Base-by-base conservation (phyloP, 1,284 basidiomycete genomes). In the Coniferiporia sulphurascens region DNA sequence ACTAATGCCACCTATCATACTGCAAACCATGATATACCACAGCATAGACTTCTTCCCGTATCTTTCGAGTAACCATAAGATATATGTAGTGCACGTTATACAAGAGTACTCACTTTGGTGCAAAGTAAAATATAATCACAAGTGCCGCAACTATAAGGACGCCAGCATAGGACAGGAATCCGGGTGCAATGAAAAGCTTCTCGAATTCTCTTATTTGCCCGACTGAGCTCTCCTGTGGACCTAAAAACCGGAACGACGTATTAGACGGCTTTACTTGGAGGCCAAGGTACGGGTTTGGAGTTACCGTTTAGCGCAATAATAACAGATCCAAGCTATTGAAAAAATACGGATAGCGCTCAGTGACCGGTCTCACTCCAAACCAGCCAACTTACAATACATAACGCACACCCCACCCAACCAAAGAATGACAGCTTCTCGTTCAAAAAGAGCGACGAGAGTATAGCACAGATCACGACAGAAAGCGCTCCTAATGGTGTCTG, bases 1-100 rank as follows among this genome's bases (percentile, higher is more conserved):
- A 59, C 79, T 82, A 48, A 89, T 76, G 0, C 86, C 86, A 27
- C 86, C 86, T 59, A 87, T 85, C 62, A 88, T 74, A 55, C 79
- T 82, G 71, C 86, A 88, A 35, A 85, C 79, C 15, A 73, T 73
- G 62, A 84, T 81, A 69, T 86, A 84, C 56, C 84, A 80, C 66
- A 89, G 71, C 85, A 87, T 87, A 67, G 78, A 78, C 68, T 76
- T 80, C 67, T 84, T 82, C 21, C 86, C 85, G 70, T 79, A 87
- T 58, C 74, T 73, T 12, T 41, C 12, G 36, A 27, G 9, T 68
- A 15, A 27, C 13, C 12, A 17, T 19, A 36, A 50, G 13, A 59
- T 19, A 19, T 34, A 3, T 27, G 34, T 7, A 13, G 7, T 17
- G 5, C n/a, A 4, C 34, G 13, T 51, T 12, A 22, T 3, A 32